Percentiles rank a stretch among this genome's conserved stretches.
Conservation (phyloP, 768 basidiomycete species). For the Termitomyces sp. region DNA sequence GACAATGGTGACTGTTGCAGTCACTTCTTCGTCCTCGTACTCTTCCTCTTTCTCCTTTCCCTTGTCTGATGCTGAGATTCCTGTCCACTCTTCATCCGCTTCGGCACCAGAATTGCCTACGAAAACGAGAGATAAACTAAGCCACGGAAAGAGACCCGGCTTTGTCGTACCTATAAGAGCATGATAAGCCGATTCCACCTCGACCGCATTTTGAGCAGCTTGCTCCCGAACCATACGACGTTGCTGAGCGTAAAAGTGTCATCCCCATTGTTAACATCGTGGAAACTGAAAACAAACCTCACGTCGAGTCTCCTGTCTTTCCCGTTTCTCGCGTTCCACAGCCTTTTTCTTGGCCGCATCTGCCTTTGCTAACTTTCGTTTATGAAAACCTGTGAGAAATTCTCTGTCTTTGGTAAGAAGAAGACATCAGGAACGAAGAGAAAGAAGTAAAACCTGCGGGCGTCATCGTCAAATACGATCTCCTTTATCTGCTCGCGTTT, state of each 20-base stretch:
- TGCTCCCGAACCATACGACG: constrained; percentile 72
- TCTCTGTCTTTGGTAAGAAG: constrained; percentile 44
- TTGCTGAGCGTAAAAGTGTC: constrained; percentile 42
- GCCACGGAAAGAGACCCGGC: constrained; percentile 1
- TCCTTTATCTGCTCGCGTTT: constrained; percentile 69
- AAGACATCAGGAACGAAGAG: background rate
- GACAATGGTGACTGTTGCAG: constrained; percentile 86
- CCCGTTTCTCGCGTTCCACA: constrained; percentile 70
- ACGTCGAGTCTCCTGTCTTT: constrained; percentile 65
- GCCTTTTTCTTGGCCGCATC: constrained; percentile 74
- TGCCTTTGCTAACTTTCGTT: constrained; percentile 81
- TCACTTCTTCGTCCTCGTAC: constrained; percentile 78
- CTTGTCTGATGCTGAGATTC: constrained; percentile 29
- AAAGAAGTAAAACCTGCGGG: constrained; percentile 51
- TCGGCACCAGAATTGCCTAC: constrained; percentile 20
- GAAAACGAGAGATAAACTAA: constrained; percentile 6
- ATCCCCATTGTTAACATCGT: constrained; percentile 12
- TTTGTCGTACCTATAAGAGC: constrained; percentile 35
- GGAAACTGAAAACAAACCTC: constrained; percentile 48
- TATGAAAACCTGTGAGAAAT: constrained; percentile 90
- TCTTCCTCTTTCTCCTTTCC: constrained; percentile 52
- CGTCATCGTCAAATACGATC: constrained; percentile 82
- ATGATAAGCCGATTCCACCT: constrained; percentile 73
- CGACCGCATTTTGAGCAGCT: constrained; percentile 70
- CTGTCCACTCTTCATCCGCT: constrained; percentile 45